These are phyloP conservation scores for Chloranthus sessilifolius DNA, from an alignment of 164 flowering plant species.

Conservation along the genomic window DNA sequence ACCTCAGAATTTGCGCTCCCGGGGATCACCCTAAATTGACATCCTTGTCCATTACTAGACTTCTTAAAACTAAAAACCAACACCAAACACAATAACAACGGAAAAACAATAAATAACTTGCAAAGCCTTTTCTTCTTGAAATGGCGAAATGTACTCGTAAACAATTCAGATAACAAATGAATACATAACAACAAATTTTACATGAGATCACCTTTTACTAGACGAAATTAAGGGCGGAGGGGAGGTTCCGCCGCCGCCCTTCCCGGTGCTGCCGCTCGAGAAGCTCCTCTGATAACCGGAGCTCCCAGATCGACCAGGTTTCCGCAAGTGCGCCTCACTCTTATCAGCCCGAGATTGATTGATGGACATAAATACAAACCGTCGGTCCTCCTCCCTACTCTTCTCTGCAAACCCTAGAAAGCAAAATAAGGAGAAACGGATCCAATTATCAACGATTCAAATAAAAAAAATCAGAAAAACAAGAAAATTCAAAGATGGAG, in stretches of 20 bases:
- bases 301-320: conserved; percentile 35
- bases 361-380: conserved; percentile 71
- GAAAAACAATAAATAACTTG: too few relatives aligned
- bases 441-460: too few relatives aligned
- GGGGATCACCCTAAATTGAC: conserved; percentile 36
- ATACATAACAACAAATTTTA: too few relatives aligned
- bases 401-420: conserved; percentile 24
- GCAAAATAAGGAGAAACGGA: too few relatives aligned
- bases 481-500: too few relatives aligned
- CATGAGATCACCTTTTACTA: too few relatives aligned
- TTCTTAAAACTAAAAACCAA: conserved; percentile 40
- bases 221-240: too few relatives aligned
- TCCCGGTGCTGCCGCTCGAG: conserved; percentile 39
- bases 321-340: conserved; percentile 44
- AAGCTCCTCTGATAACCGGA: conserved; percentile 43
- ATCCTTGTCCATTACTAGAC: conserved; percentile 57
- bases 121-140: too few relatives aligned
- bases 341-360: conserved; percentile 72
- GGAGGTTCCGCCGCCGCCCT: conserved; percentile 51
- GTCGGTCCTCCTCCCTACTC: conserved; percentile 12
- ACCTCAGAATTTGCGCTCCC: conserved; percentile 25
- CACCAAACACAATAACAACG: neutral
- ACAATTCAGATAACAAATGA: too few relatives aligned
- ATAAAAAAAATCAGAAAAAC: too few relatives aligned
- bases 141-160: too few relatives aligned